Base-by-base conservation (phyloP, 768 basidiomycete genomes). In the Pleurotus platypus region DNA sequence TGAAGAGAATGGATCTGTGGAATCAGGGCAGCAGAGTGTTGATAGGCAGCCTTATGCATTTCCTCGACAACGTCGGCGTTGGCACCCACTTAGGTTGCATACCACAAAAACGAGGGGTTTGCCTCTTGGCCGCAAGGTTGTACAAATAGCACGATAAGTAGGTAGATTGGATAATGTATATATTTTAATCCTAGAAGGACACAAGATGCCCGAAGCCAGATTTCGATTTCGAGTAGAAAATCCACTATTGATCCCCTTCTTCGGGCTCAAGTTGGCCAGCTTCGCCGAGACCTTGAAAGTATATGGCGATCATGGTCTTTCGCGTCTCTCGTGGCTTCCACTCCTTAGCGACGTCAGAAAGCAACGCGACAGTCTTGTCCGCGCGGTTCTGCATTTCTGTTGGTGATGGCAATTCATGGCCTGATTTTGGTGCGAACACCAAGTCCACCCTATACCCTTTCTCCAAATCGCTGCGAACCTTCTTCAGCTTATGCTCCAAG, bases 401-500 rank as follows among this genome's bases (percentile, higher is more conserved):
- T 1, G 58, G 64, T 0, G 60, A 57, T 0, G 80, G 77, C 13
- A 67, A 61, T n/a, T 70, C 60, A 49, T 72, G 74, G 15, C 74
- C 74, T 11, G 61, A 62, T 73, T 85, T 91, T 39, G 74, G 71
- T 20, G 73, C 68, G 62, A 87, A 80, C 2, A 79, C 70, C 24
- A 94, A 62, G 55, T 80, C 75, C 57, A 92, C 81, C 7, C 78
- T 72, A 30, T 73, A 68, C 0, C 87, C 88, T 60, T 82, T 82
- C 62, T 79, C 80, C 55, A 94, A 69, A 39, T 86, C 80, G 51
- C 77, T 72, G 50, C 74, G 68, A 18, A 78, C 79, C 67, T 85
- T 86, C 54, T 72, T 74, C 35, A 92, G 58, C 67, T 90, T 92
- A 68, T 87, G 86, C 38, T 74, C 75, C 16, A 86, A 63, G 63